phyloP scores from a whole-genome alignment of 1,284 basidiomycete species.

The Neonothopanus nambi region DNA sequence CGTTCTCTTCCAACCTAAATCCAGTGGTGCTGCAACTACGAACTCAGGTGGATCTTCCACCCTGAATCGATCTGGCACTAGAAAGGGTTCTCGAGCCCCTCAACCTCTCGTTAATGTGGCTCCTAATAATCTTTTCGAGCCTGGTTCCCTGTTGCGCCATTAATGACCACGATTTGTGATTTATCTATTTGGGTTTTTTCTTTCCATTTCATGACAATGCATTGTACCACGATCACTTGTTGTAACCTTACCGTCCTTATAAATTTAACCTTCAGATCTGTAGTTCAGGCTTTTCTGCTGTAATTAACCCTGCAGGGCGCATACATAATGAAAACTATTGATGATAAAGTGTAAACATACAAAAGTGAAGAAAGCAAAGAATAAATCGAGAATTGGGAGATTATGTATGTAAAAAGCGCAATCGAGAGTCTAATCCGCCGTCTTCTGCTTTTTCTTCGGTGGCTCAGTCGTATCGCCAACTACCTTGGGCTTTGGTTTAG shows the following conservation, averaged over 20 bases:
- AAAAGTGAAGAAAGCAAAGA: neutral
- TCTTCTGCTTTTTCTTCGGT: slow-evolving; percentile 32
- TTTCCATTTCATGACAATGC: neutral
- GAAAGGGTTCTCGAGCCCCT: slow-evolving; percentile 35
- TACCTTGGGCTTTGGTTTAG: slow-evolving; percentile 49
- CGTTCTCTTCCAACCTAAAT: slow-evolving; percentile 56
- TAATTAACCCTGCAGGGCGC: neutral
- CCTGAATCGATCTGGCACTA: slow-evolving; percentile 48
- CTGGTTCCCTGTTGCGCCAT: slow-evolving; percentile 57
- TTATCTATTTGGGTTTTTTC: neutral
- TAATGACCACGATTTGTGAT: neutral
- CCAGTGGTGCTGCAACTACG: slow-evolving; percentile 28
- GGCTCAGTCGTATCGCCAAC: slow-evolving; percentile 38
- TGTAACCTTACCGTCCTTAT: slow-evolving; percentile 1
- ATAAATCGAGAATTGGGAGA: too few species aligned
- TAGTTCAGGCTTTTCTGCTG: slow-evolving; percentile 1
- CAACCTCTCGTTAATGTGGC: slow-evolving; percentile 46
- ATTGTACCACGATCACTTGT: neutral
- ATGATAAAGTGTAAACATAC: neutral
- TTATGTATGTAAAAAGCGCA: too few species aligned
- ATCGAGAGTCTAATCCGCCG: slow-evolving; percentile 25
- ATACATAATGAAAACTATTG: neutral
- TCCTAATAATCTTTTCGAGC: slow-evolving; percentile 52
- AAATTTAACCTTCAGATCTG: neutral
- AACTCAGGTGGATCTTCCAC: slow-evolving; percentile 17